A percentile compares a stretch with the other conserved stretches of the same genome.
phyloP scores from a whole-genome alignment of 768 basidiomycete species.

The Termitomyces sp. region DNA sequence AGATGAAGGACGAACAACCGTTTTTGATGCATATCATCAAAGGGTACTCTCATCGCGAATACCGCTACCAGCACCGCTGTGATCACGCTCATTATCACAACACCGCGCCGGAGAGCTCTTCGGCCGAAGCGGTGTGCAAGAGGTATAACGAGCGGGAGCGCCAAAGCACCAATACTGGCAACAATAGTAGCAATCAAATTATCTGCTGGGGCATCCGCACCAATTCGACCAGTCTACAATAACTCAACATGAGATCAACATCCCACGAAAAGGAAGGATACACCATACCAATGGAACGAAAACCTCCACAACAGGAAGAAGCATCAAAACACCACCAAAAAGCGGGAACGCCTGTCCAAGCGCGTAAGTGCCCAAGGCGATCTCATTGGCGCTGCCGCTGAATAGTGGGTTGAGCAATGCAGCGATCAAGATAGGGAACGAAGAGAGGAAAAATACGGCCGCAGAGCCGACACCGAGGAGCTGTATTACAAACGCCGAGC shows the following conservation, averaged over 20 bases:
- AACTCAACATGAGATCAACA: not conserved
- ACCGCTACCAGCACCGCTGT: slow-evolving; percentile 53
- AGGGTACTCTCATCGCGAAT: slow-evolving; percentile 60
- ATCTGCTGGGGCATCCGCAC: slow-evolving; percentile 81
- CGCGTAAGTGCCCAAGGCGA: slow-evolving; percentile 63
- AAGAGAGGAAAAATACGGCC: slow-evolving; percentile 66
- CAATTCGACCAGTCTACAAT: slow-evolving; percentile 74
- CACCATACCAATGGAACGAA: slow-evolving; percentile 83
- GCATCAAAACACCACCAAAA: slow-evolving; percentile 52
- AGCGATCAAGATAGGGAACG: slow-evolving; percentile 51
- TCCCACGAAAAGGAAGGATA: not conserved
- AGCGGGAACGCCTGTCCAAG: slow-evolving; percentile 56
- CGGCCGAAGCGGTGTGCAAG: slow-evolving; percentile 72
- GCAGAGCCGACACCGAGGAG: slow-evolving; percentile 70
- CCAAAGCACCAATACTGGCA: slow-evolving; percentile 50
- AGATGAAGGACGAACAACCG: slow-evolving; percentile 78
- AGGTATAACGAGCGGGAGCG: slow-evolving; percentile 59
- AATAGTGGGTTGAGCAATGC: slow-evolving; percentile 48
- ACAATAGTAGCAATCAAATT: slow-evolving; percentile 83
- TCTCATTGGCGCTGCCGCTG: slow-evolving; percentile 23
- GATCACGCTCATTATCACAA: slow-evolving; percentile 43
- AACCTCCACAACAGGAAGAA: slow-evolving; percentile 68
- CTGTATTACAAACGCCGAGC: slow-evolving; percentile 58
- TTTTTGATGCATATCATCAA: slow-evolving; percentile 86
- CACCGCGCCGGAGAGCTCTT: slow-evolving; percentile 27